Evolutionary conservation across 164 flowering plant genomes (phyloP).

Genomic region (Brasenia schreberi): DNA sequence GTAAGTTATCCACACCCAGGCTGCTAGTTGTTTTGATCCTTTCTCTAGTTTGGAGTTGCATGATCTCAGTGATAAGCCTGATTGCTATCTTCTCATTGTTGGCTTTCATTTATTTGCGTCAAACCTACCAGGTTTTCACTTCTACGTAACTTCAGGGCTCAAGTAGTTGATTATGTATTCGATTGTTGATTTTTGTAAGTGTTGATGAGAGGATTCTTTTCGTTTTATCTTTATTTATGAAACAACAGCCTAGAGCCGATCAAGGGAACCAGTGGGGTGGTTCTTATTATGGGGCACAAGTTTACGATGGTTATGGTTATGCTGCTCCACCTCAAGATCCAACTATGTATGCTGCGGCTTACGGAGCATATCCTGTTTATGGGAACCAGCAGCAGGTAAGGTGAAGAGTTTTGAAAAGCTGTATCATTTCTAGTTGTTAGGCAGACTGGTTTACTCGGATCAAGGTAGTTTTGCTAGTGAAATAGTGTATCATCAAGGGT

Average conservation of each 20-base stretch:
- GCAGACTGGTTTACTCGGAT: neutral
- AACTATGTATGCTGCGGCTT: constrained; percentile 55
- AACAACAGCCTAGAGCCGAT: constrained; percentile 48
- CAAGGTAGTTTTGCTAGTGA: neutral
- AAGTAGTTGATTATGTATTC: neutral
- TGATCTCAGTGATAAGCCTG: too few species aligned
- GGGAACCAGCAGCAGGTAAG: constrained; percentile 88
- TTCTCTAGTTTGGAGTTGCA: too few species aligned
- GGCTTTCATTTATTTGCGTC: neutral
- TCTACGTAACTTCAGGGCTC: neutral
- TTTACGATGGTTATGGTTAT: constrained; percentile 62
- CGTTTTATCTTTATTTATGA: neutral
- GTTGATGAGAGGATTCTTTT: neutral
- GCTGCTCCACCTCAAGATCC: constrained; percentile 71
- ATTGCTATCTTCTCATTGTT: neutral
- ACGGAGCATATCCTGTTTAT: constrained; percentile 69
- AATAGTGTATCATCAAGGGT: neutral
- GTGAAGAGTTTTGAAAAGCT: constrained; percentile 20
- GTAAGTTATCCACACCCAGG: constrained; percentile 11
- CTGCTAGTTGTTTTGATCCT: too few species aligned
- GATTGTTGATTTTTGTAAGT: neutral
- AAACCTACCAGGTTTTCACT: neutral
- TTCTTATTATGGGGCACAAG: constrained; percentile 59
- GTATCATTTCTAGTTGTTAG: constrained; percentile 2
- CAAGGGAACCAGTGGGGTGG: constrained; percentile 64